Conservation (phyloP, 2,329 filamentous ascomycete species). For the Coccinonectria pachysandricola region DNA sequence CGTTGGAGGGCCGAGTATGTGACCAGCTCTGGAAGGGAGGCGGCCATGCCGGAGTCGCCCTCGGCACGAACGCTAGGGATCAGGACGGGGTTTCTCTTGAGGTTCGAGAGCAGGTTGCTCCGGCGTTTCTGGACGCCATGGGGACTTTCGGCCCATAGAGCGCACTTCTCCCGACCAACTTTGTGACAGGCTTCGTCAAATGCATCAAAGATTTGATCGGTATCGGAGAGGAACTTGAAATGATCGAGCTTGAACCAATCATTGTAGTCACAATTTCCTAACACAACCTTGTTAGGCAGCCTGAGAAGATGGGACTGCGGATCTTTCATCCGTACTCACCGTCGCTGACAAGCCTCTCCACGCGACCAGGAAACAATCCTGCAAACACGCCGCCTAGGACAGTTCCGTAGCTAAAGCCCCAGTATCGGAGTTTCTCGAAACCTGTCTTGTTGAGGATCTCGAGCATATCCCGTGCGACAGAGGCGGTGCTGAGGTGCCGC, state of each 20-base stretch:
- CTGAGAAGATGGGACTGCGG: too few species aligned
- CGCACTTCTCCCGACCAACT: conserved; percentile 38
- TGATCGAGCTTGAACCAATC: conserved; percentile 40
- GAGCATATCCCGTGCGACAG: conserved; percentile 37
- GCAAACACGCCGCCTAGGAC: conserved; percentile 42
- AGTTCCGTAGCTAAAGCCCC: conserved; percentile 47
- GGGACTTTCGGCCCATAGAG: conserved; percentile 29
- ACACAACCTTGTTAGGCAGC: too few species aligned
- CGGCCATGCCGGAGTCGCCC: too few species aligned
- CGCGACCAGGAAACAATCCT: conserved; percentile 38
- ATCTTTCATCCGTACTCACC: too few species aligned
- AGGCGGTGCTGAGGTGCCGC: conserved; percentile 32
- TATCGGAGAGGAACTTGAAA: conserved; percentile 40
- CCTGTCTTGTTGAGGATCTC: conserved; percentile 34
- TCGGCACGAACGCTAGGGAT: conserved; percentile 22
- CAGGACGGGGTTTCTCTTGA: conserved; percentile 35
- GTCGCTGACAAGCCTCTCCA: conserved; percentile 41
- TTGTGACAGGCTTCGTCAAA: conserved; percentile 45
- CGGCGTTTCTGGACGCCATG: conserved; percentile 30
- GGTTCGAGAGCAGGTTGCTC: conserved; percentile 26
- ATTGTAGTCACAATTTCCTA: conserved; percentile 41
- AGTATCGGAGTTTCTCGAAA: conserved; percentile 35
- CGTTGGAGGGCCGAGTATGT: conserved; percentile 38
- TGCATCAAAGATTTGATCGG: conserved; percentile 40
- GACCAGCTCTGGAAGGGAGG: conserved; percentile 35